phyloP scores from a whole-genome alignment of 352 stramenopile genomes.

The Phytophthora boehmeriae region DNA sequence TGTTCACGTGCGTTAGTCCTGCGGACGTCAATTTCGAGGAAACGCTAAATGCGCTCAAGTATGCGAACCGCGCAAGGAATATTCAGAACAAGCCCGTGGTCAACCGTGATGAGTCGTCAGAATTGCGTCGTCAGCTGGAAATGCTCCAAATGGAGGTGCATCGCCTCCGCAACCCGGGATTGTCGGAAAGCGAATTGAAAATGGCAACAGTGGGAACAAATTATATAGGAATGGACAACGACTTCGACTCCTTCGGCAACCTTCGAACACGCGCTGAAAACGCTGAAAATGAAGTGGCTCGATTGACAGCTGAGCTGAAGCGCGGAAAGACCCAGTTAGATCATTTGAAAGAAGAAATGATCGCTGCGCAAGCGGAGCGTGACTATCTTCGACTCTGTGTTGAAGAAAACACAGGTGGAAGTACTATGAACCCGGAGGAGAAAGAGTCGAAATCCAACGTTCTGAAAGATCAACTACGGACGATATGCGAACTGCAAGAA shows the following conservation, averaged over 20 bases:
- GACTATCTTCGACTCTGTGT: slow-evolving; percentile 79
- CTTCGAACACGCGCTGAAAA: slow-evolving; percentile 76
- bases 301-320: slow-evolving; percentile 79
- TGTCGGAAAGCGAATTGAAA: slow-evolving; percentile 82
- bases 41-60: slow-evolving; percentile 92
- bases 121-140: slow-evolving; percentile 80
- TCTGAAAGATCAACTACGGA: slow-evolving; percentile 79
- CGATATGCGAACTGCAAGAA: slow-evolving; percentile 82
- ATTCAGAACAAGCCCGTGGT: slow-evolving; percentile 91
- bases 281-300: slow-evolving; percentile 79
- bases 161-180: slow-evolving; percentile 76
- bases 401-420: slow-evolving; percentile 46
- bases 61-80: slow-evolving; percentile 91
- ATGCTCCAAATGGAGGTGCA: slow-evolving; percentile 86
- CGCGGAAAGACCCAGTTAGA: slow-evolving; percentile 80
- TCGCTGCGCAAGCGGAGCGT: slow-evolving; percentile 82
- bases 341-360: slow-evolving; percentile 85
- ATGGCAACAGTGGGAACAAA: slow-evolving; percentile 62
- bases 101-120: slow-evolving; percentile 84
- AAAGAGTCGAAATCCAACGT: slow-evolving; percentile 68
- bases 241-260: slow-evolving; percentile 81
- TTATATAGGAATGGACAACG: slow-evolving; percentile 66
- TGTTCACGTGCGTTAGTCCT: slow-evolving; percentile 93
- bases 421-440: slow-evolving; percentile 37
- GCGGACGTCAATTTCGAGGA: slow-evolving; percentile 92